Evolutionary conservation across 2,329 filamentous ascomycete genomes (phyloP).

Genomic region (Scolecobasidium constrictum): DNA sequence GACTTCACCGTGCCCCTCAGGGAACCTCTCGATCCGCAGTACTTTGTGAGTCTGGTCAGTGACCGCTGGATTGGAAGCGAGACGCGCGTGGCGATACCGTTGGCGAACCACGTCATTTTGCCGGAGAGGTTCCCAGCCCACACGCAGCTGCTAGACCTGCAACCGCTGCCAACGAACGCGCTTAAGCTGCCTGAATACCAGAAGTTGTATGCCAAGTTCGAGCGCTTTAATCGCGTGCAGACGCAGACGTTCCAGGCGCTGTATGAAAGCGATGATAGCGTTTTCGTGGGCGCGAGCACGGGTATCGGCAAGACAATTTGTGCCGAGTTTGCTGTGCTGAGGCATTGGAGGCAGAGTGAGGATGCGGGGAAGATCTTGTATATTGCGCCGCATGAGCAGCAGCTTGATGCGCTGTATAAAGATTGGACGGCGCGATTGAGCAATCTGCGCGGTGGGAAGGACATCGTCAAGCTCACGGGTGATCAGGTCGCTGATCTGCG

Average conservation of each 20-base stretch:
- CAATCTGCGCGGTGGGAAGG: constrained; percentile 68
- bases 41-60: constrained; percentile 90
- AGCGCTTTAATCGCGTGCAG: constrained; percentile 92
- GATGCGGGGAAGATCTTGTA: constrained; percentile 65
- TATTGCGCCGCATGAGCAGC: constrained; percentile 86
- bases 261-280: constrained; percentile 84
- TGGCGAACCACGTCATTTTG: constrained; percentile 79
- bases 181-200: constrained; percentile 78
- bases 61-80: constrained; percentile 99
- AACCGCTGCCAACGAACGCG: constrained; percentile 79
- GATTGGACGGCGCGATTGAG: constrained; percentile 77
- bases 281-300: constrained; percentile 84
- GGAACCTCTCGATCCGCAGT: constrained; percentile 96
- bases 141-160: constrained; percentile 82
- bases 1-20: constrained; percentile 95
- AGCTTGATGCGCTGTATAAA: constrained; percentile 69
- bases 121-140: constrained; percentile 94
- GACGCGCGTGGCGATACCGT: constrained; percentile 83
- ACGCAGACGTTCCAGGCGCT: constrained; percentile 94
- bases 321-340: constrained; percentile 83
- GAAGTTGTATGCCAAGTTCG: constrained; percentile 70
- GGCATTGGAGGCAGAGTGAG: constrained; percentile 71
- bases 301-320: constrained; percentile 96
- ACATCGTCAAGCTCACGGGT: constrained; percentile 84
- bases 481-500: constrained; percentile 87